Evolutionary conservation across 495 filamentous ascomycete species (phyloP).

Genomic region (Xylaria intraflava): DNA sequence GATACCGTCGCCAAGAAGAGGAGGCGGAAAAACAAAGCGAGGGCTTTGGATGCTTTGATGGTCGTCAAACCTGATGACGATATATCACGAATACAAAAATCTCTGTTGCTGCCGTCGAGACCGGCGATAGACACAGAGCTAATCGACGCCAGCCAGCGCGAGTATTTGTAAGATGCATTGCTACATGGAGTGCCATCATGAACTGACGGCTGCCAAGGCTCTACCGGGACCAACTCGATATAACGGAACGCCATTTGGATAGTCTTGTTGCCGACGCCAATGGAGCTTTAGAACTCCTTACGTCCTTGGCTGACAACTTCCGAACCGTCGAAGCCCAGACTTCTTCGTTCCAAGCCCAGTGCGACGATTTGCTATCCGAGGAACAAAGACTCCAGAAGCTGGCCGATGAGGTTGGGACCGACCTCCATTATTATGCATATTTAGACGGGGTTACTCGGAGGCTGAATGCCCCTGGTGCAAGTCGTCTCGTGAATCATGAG

Average conservation of each 20-base stretch:
- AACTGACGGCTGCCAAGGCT: slow-evolving; percentile 40
- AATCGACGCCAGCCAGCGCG: slow-evolving; percentile 72
- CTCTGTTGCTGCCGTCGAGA: slow-evolving; percentile 36
- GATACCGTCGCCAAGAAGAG: slow-evolving; percentile 36
- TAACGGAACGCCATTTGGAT: slow-evolving; percentile 73
- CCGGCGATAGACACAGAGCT: slow-evolving; percentile 54
- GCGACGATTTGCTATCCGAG: slow-evolving; percentile 73
- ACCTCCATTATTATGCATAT: slow-evolving; percentile 85
- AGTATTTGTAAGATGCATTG: slow-evolving; percentile 62
- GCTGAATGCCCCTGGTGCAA: slow-evolving; percentile 86
- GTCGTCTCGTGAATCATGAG: slow-evolving; percentile 69
- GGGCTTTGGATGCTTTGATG: slow-evolving; percentile 38
- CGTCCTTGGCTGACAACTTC: slow-evolving; percentile 74
- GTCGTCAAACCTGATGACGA: slow-evolving; percentile 45
- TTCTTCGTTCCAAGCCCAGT: slow-evolving; percentile 82
- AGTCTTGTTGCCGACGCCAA: slow-evolving; percentile 70
- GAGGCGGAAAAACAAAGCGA: slow-evolving; percentile 29
- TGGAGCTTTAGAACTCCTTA: slow-evolving; percentile 64
- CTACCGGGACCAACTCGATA: slow-evolving; percentile 70
- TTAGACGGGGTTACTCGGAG: slow-evolving; percentile 83
- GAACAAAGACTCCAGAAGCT: slow-evolving; percentile 69
- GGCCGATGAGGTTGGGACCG: slow-evolving; percentile 73
- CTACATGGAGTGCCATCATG: not conserved
- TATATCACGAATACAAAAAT: slow-evolving; percentile 31
- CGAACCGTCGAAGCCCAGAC: slow-evolving; percentile 82